A percentile compares a stretch with the other conserved stretches of the same genome.
Conservation (phyloP, 2,329 filamentous ascomycete species). For the Colletotrichum spaethianum region DNA sequence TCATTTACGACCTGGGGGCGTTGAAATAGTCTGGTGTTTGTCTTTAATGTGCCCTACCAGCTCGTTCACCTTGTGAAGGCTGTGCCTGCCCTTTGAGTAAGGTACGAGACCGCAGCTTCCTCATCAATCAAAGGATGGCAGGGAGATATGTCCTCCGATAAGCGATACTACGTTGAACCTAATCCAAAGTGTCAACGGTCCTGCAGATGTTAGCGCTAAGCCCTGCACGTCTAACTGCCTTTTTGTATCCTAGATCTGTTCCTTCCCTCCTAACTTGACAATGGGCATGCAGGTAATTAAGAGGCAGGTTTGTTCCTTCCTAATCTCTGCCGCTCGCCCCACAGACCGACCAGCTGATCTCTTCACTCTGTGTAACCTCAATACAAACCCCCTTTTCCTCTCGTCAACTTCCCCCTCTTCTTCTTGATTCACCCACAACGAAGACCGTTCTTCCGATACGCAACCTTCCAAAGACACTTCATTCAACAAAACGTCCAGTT, state of each 20-base stretch:
- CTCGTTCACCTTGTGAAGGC: neutral
- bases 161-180: no score
- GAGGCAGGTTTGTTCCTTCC: neutral
- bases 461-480: neutral
- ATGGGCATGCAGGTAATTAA: no score
- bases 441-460: neutral
- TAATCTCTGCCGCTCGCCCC: no score
- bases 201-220: neutral
- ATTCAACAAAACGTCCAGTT: neutral
- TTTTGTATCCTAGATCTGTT: no score
- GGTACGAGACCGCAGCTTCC: neutral
- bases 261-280: neutral
- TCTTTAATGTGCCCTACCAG: neutral
- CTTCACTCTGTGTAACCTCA: no score
- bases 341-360: neutral
- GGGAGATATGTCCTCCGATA: neutral
- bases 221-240: neutral
- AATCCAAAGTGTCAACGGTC: neutral
- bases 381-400: constrained; percentile 1
- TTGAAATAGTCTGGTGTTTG: no score
- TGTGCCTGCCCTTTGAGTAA: neutral
- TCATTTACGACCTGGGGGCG: neutral
- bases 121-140: rapidly evolving
- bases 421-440: neutral
- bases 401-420: neutral